phyloP scores from a whole-genome alignment of 495 filamentous ascomycete genomes.

The Tuber brumale region DNA sequence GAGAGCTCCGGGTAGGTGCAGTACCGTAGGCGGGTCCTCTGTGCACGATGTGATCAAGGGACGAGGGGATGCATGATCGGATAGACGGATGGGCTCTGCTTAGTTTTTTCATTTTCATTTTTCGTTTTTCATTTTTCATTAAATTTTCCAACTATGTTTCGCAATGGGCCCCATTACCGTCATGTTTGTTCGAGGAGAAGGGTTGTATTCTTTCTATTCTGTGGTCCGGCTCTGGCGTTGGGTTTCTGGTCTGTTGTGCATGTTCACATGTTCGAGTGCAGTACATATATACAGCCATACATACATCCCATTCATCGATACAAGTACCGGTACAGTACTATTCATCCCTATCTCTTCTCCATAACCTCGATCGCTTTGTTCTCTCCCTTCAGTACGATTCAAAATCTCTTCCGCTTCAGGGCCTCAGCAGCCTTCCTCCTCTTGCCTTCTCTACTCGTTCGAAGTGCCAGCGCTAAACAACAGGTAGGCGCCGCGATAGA shows the following conservation, averaged over 20 bases:
- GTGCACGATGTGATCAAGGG: not conserved
- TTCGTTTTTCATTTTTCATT: not conserved
- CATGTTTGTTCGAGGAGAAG: not conserved
- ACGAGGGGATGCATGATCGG: not conserved
- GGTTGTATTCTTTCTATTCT: not conserved
- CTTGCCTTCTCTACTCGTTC: not conserved
- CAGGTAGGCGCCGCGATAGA: not conserved
- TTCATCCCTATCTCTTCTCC: not conserved
- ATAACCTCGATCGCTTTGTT: not conserved
- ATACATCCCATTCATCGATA: no score
- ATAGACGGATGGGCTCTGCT: not conserved
- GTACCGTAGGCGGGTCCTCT: not conserved
- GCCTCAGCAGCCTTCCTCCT: not conserved
- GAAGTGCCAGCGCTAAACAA: not conserved
- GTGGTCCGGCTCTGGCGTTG: not conserved
- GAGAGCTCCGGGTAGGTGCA: not conserved
- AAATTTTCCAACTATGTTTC: not conserved
- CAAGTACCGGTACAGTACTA: no score
- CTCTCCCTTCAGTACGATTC: not conserved
- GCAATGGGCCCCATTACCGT: not conserved
- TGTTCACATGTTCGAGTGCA: no score
- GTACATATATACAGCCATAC: no score
- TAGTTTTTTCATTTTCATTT: not conserved
- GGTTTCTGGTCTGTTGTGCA: not conserved
- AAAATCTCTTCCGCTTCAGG: not conserved